Conservation (phyloP, 2,329 filamentous ascomycete genomes). For the Macrophomina pseudophaseolina region DNA sequence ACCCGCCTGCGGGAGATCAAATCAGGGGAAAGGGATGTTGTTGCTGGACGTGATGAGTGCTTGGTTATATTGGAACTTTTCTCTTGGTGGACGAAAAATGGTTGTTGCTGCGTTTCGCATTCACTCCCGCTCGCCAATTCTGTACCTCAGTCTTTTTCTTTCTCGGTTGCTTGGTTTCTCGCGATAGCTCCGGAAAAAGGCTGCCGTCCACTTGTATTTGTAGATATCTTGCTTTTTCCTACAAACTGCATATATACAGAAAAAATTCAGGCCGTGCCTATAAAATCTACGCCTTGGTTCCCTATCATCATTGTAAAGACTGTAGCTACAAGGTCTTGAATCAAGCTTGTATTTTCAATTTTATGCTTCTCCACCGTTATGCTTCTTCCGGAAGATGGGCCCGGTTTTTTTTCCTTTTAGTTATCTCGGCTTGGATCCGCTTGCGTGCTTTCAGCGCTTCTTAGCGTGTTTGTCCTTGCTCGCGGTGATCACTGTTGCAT, state of each 20-base stretch:
- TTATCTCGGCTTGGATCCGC: neutral
- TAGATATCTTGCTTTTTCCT: slow-evolving; percentile 12
- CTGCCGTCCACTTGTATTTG: neutral
- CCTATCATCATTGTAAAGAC: neutral
- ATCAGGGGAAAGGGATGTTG: neutral
- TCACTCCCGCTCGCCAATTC: neutral
- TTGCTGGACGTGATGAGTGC: neutral
- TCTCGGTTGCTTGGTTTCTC: neutral
- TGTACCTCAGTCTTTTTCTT: neutral
- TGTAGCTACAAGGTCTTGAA: neutral
- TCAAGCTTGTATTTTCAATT: neutral
- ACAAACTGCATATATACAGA: neutral
- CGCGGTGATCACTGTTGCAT: too few relatives aligned
- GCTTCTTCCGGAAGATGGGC: neutral
- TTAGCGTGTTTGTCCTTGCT: too few relatives aligned
- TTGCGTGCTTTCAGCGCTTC: neutral
- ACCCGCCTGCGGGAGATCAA: neutral
- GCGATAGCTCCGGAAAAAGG: neutral
- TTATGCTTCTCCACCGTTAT: neutral
- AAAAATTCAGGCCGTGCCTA: slow-evolving; percentile 1
- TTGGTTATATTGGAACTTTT: neutral
- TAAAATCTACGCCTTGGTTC: neutral
- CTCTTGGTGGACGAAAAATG: neutral
- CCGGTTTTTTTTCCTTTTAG: neutral
- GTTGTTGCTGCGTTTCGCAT: neutral